A percentile compares a stretch with the other conserved stretches of the same genome.
Conservation (phyloP, 306 rosid genomes). For the Mimosa bimucronata region DNA sequence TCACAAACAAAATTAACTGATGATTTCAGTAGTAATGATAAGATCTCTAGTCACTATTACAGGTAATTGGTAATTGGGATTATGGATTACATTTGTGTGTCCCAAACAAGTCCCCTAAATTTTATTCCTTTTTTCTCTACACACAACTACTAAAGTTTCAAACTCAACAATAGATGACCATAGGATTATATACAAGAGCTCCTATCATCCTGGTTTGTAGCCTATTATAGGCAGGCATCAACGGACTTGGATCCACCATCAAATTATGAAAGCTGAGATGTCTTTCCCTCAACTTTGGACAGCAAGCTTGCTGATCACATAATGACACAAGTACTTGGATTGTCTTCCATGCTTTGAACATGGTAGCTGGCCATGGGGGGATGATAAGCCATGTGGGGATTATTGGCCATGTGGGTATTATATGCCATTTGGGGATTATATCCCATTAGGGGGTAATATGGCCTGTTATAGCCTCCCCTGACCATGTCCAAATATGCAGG, state of each 20-base stretch:
- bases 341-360: conserved; percentile 90
- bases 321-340: conserved; percentile 87
- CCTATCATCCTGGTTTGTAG: conserved; percentile 36
- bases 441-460: conserved; percentile 61
- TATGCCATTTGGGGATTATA: conserved; percentile 76
- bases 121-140: conserved; percentile 51
- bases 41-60: conserved; percentile 9
- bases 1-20: neutral
- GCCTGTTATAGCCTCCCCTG: conserved; percentile 36
- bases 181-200: conserved; percentile 60
- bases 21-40: neutral
- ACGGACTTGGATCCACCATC: conserved; percentile 32
- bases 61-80: neutral
- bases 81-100: conserved; percentile 14
- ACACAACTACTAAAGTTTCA: conserved; percentile 36
- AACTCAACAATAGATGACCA: conserved; percentile 41
- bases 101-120: conserved; percentile 42
- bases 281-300: conserved; percentile 32
- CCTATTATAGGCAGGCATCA: conserved; percentile 20
- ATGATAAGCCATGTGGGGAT: conserved; percentile 41
- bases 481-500: conserved; percentile 63
- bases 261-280: conserved; percentile 20
- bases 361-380: conserved; percentile 70
- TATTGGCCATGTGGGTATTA: conserved; percentile 63
- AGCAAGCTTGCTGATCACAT: conserved; percentile 37